Evolutionary conservation across 1,139 yeast species (phyloP), one percentile per base, ranked within the genome.

Genomic region (Suhomyces yuchorum): DNA sequence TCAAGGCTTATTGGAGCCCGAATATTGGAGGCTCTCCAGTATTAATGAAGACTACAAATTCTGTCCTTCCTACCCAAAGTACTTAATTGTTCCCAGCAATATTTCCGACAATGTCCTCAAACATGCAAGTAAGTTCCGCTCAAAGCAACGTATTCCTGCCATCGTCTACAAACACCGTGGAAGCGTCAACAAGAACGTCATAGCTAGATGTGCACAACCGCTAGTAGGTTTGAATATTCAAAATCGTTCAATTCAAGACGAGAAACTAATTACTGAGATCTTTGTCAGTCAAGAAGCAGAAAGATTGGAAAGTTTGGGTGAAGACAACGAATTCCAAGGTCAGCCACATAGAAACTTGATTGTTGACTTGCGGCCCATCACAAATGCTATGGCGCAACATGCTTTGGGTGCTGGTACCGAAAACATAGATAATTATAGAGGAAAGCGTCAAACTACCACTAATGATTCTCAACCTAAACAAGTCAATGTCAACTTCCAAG

Each of bases 361-460:
- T 35, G 93, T 91, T 2, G 99, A 93, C 68, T 87, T 96, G 22
- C 73, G 99, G 49, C 99, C 99, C 0, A 67, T 91, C 11, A 87
- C 97, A 0, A 93, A 93, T 66, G 98, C 99, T 9, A 82, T 91
- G 82, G 99, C 97, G 0, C 99, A 93, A 61, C 90, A 91, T 49
- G 98, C 98, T 0, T 69, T 93, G 23, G 99, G 99, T 6, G 99
- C 98, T 5, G 99, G 99, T 0, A 87, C 97, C 0, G 99, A 93
- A 61, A 86, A 81, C 56, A 88, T 91, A 77, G 98, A 92, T 52
- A 82, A 89, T 60, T 92, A 93, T 67, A 77, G 83, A 34, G 76
- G 74, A 2, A 52, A 53, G 52, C 39, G 51, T 47, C 43, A 54
- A 3, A 28, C 46, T 18, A 53, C 54, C 36, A 44, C 48, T 15